A percentile compares a stretch with the other conserved stretches of the same genome.
Evolutionary conservation across 495 filamentous ascomycete genomes (phyloP).

Genomic region (Xylaria intraflava): DNA sequence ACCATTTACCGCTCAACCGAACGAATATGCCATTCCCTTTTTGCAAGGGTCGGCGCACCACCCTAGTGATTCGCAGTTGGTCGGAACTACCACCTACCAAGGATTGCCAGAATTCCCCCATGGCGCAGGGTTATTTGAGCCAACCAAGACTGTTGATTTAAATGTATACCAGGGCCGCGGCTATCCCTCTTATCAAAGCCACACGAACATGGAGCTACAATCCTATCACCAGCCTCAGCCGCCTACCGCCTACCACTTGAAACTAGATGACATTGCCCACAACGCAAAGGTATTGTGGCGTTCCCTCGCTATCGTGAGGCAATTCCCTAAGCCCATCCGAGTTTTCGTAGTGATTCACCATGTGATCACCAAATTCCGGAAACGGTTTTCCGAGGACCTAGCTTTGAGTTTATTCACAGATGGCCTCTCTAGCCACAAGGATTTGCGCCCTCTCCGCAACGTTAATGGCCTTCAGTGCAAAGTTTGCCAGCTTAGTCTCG

Average conservation of each 20-base stretch:
- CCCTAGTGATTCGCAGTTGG: not conserved
- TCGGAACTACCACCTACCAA: not conserved
- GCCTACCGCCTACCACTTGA: constrained; percentile 37
- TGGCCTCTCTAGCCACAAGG: constrained; percentile 55
- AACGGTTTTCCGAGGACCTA: constrained; percentile 49
- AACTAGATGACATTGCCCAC: constrained; percentile 53
- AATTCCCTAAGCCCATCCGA: constrained; percentile 55
- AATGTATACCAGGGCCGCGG: constrained; percentile 21
- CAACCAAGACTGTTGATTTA: not conserved
- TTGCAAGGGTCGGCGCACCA: not conserved
- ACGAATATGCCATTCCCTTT: not conserved
- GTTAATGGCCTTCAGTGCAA: constrained; percentile 59
- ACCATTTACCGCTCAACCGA: not conserved
- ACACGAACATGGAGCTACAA: constrained; percentile 13
- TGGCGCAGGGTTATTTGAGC: not conserved
- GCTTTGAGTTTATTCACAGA: constrained; percentile 57
- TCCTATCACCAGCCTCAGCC: constrained; percentile 10
- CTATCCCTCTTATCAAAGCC: constrained; percentile 20
- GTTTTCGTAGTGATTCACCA: constrained; percentile 61
- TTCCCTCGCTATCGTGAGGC: constrained; percentile 50
- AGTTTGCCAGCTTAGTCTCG: constrained; percentile 42
- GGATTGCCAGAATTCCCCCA: not conserved
- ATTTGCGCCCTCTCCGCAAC: constrained; percentile 61
- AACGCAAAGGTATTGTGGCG: constrained; percentile 59
- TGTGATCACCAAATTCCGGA: constrained; percentile 46